Evolutionary conservation across 805 yeast species (phyloP), one percentile per base, ranked within the genome.

Genomic region (Millerago galiae): DNA sequence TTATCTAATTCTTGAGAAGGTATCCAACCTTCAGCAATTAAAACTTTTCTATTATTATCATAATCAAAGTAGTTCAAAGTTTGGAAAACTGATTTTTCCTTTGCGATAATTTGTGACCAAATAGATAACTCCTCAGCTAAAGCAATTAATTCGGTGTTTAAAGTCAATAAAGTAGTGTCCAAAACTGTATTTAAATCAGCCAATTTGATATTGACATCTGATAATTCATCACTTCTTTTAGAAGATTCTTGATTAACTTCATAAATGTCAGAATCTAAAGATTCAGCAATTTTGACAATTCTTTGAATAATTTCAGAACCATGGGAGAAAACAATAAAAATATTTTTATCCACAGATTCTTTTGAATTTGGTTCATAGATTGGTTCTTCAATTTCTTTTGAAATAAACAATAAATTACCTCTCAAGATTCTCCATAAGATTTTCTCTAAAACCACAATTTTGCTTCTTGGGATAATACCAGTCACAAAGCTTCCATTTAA

Each of bases 21-120:
- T 28, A 89, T 70, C 99, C 99, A 93, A 29, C 98, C 99, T 68
- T 93, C 99, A 16, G 95, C 96, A 42, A 91, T 79, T 49, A 93
- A 70, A 30, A 34, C 83, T 70, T 56, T 79, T 87, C 65, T 88
- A 93, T 64, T 86, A 80, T 59, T 64, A 59, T 84, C 93, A 58
- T 76, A 81, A 52, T 82, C 80, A 53, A 85, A 84, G 45, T 84
- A 83, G 63, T 91, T 88, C 69, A 93, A 72, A 1, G 87, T 75
- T 41, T 81, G 74, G 63, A 83, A 90, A 18, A 90, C 81, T 10
- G 91, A 84, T 62, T 87, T 87, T 63, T 93, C 99, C 60, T 87
- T 79, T 38, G 79, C 76, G 28, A 81, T 67, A 29, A 71, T 65
- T 16, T 74, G 70, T 62, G 76, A 71, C 96, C 96, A 93, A 45